Base-by-base conservation (phyloP, 2,329 filamentous ascomycete species). In the Xylaria hypoxylon region DNA sequence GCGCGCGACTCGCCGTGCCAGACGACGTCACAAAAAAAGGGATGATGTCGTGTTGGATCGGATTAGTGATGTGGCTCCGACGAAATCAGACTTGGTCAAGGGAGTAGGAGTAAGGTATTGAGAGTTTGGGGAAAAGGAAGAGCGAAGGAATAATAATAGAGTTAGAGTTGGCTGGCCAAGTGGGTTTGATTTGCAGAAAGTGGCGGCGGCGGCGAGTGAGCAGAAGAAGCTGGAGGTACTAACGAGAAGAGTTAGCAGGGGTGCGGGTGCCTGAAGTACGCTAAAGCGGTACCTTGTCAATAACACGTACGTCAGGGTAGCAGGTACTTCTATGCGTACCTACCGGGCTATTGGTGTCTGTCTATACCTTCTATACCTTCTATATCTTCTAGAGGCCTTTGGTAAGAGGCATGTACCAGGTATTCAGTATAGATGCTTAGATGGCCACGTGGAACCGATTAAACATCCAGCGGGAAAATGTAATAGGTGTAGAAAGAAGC, bases 1-100 rank as follows among this genome's bases (percentile, higher is more conserved):
- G 47, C 58, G 64, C 47, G 57, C 56, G 55, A 64, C 62, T 70
- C 62, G 68, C 63, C 66, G 68, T 67, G 40, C 68, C 66, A 67
- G 66, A 67, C 66, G 68, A 67, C 63, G 66, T 55, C 62, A 31
- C 45, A 28, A 26, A 31, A 51, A 28, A 26, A 45, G 26, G 38
- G n/a, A 22, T 22, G 52, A 47, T 62, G 59, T 58, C 58, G 59
- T 31, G 47, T 50, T 19, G 17, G 62, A 38, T 40, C 64, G 58
- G 58, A n/a, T 24, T 40, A 51, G 10, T 60, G 64, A 62, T 59
- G 67, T 57, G 53, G 52, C 60, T 59, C 61, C 64, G 55, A 59
- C 48, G 22, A 50, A 52, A 45, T n/a, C 33, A 35, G 31, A 56
- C 35, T 44, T 44, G 35, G 64, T 28, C 2, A 31, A 47, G 22